Conservation (phyloP, 1,284 basidiomycete species). For the Malassezia cuniculi region DNA sequence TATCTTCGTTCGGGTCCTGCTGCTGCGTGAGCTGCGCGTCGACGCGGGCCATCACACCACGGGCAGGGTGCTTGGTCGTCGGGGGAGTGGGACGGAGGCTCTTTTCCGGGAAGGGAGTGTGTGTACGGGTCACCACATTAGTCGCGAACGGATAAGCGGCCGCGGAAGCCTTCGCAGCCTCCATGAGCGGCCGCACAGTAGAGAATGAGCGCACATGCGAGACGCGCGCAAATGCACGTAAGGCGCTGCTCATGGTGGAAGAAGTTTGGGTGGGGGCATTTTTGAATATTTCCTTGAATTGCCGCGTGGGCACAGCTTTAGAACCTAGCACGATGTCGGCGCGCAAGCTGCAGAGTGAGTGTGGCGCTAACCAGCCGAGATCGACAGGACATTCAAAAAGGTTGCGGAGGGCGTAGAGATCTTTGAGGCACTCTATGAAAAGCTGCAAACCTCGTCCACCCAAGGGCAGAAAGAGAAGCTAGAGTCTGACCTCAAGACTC, state of each 20-base stretch:
- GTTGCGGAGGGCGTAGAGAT: slow-evolving; percentile 44
- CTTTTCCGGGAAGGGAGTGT: slow-evolving; percentile 1
- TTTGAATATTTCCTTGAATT: slow-evolving; percentile 2
- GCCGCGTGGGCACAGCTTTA: neutral
- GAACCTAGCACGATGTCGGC: slow-evolving; percentile 30
- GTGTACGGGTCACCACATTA: slow-evolving; percentile 19
- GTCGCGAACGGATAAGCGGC: slow-evolving; percentile 24
- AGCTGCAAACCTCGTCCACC: slow-evolving; percentile 39
- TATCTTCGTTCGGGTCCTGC: slow-evolving; percentile 26
- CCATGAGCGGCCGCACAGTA: too few species aligned
- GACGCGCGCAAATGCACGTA: neutral
- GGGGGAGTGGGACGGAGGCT: slow-evolving; percentile 18
- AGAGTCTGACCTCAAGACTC: slow-evolving; percentile 45
- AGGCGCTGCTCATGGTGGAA: too few species aligned
- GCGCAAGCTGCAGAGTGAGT: slow-evolving; percentile 38
- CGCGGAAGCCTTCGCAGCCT: neutral
- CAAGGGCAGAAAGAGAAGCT: slow-evolving; percentile 45
- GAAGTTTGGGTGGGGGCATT: slow-evolving; percentile 1
- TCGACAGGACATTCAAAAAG: slow-evolving; percentile 44
- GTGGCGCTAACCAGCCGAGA: slow-evolving; percentile 26
- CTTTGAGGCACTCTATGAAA: slow-evolving; percentile 44
- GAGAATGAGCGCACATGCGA: neutral
- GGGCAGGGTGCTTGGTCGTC: slow-evolving; percentile 16
- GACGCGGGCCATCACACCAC: slow-evolving; percentile 30
- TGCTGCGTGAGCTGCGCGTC: slow-evolving; percentile 28